phyloP scores from a whole-genome alignment of 306 rosid species.

The Dicorynia guianensis region DNA sequence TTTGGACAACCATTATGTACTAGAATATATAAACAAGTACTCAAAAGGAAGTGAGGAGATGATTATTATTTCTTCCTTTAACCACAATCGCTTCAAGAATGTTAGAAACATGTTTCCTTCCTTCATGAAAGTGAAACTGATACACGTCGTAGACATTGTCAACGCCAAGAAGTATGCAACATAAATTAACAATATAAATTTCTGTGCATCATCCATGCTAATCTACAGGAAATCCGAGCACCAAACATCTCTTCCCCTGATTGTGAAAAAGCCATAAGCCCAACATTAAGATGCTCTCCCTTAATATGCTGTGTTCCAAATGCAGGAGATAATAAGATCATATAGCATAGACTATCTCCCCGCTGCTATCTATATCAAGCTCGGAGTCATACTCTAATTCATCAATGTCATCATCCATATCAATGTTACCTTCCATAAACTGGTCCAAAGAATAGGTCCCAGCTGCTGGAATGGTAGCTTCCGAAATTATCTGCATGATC shows the following conservation, averaged over 20 bases:
- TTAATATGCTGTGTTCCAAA: conserved; percentile 21
- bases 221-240: conserved; percentile 39
- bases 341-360: conserved; percentile 86
- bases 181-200: conserved; percentile 38
- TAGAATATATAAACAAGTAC: conserved; percentile 44
- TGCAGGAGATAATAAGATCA: conserved; percentile 36
- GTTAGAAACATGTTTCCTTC: conserved; percentile 22
- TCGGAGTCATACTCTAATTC: conserved; percentile 76
- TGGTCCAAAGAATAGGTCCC: conserved; percentile 62
- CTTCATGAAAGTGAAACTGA: conserved; percentile 25
- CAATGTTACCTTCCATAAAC: conserved; percentile 61
- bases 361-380: conserved; percentile 89
- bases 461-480: conserved; percentile 84
- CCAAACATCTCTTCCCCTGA: conserved; percentile 17
- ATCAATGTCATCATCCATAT: conserved; percentile 78
- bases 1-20: too few relatives aligned
- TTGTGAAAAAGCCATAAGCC: conserved; percentile 27
- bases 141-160: conserved; percentile 18
- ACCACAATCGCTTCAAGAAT: conserved; percentile 17
- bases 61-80: conserved; percentile 28
- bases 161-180: conserved; percentile 35
- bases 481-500: conserved; percentile 88
- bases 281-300: background rate
- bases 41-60: conserved; percentile 35
- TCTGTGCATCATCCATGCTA: conserved; percentile 44